A percentile compares a stretch with the other conserved stretches of the same genome.
These are phyloP conservation scores for Psilocybe sp. DNA, from an alignment of 768 basidiomycete species.

Conservation along the genomic window DNA sequence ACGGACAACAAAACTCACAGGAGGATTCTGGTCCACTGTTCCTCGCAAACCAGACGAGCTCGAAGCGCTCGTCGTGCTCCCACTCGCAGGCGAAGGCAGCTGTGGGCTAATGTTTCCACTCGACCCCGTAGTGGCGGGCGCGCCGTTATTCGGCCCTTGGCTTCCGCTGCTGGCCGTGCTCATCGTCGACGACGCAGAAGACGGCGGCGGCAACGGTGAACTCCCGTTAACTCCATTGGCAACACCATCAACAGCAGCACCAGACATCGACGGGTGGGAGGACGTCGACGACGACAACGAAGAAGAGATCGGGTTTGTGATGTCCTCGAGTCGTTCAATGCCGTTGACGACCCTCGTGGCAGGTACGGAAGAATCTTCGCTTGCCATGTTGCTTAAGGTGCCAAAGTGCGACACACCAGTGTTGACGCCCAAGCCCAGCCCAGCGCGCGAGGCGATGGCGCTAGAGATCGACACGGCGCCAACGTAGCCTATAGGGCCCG, in stretches of 20 bases:
- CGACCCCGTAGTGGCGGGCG: conserved; percentile 25
- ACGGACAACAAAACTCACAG: conserved; percentile 44
- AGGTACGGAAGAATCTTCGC: too few relatives aligned
- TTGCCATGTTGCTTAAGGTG: too few relatives aligned
- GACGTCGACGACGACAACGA: conserved; percentile 4
- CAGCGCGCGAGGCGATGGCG: not conserved
- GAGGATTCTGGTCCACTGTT: conserved; percentile 88
- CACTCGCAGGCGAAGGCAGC: conserved; percentile 63
- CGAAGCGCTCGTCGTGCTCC: conserved; percentile 35
- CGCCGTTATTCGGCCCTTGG: conserved; percentile 15
- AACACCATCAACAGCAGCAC: not conserved
- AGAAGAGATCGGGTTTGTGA: not conserved
- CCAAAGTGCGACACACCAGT: too few relatives aligned
- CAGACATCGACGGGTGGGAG: not conserved
- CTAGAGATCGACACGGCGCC: conserved; percentile 6
- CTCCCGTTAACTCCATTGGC: conserved; percentile 3
- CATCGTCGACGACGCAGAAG: conserved; percentile 23
- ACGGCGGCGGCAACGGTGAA: conserved; percentile 50
- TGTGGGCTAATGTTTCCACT: conserved; percentile 61
- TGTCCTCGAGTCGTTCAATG: too few relatives aligned
- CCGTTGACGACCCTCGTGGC: too few relatives aligned
- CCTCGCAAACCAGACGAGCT: conserved; percentile 37
- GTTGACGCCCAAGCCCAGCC: too few relatives aligned
- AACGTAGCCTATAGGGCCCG: conserved; percentile 13
- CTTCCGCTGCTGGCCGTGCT: conserved; percentile 17